These are phyloP conservation scores for Astathelohania contejeani DNA, from an alignment of 371 early-diverging fungal species.

Conservation along the genomic window DNA sequence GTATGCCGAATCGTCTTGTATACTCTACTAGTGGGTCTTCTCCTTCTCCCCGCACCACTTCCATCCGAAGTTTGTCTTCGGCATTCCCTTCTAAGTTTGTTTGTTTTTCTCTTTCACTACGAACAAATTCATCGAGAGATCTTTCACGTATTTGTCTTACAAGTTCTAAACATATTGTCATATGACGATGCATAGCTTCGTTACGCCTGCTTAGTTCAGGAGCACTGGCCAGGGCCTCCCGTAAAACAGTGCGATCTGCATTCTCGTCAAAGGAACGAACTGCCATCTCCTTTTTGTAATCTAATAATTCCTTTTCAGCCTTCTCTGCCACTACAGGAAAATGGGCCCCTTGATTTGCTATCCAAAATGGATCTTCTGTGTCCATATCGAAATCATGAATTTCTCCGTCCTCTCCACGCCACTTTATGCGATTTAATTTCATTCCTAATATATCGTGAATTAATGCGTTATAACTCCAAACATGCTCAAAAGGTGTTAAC, in stretches of 20 bases:
- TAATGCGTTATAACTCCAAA: conserved; percentile 88
- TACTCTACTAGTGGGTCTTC: conserved; percentile 24
- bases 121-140: conserved; percentile 49
- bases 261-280: conserved; percentile 34
- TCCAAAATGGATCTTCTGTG: conserved; percentile 43
- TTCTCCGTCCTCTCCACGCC: conserved; percentile 4
- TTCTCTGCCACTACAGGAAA: conserved; percentile 50
- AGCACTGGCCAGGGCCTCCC: conserved; percentile 40
- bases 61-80: conserved; percentile 42
- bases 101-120: too few species aligned
- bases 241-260: conserved; percentile 35
- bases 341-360: conserved; percentile 39
- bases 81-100: conserved; percentile 35
- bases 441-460: conserved; percentile 81
- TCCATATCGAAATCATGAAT: conserved; percentile 33
- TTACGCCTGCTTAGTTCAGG: conserved; percentile 47
- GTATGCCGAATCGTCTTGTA: too few species aligned
- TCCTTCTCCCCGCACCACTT: conserved; percentile 13
- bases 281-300: conserved; percentile 51
- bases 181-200: conserved; percentile 44
- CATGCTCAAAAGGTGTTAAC: conserved; percentile 74
- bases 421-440: conserved; percentile 64
- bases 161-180: conserved; percentile 45
- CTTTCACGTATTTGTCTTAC: conserved; percentile 47
- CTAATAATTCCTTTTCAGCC: conserved; percentile 46